These are phyloP conservation scores for Cladosporium colombiae DNA, from an alignment of 2,329 filamentous ascomycete genomes.

Conservation along the genomic window DNA sequence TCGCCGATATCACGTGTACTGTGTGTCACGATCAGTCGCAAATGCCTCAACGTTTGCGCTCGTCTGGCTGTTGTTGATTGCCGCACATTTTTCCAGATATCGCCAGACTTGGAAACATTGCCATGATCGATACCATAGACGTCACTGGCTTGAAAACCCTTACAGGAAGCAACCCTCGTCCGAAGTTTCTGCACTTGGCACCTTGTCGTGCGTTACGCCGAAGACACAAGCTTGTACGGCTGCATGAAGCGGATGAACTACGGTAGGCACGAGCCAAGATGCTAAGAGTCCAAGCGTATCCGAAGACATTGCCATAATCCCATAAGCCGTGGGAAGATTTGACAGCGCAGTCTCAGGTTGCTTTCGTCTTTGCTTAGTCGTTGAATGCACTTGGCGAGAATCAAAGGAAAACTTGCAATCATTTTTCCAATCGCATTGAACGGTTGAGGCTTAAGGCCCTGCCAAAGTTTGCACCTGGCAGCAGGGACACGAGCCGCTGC, in stretches of 20 bases:
- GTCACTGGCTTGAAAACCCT: conserved; percentile 12
- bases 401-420: neutral
- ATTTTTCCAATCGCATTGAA: neutral
- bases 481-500: conserved; percentile 12
- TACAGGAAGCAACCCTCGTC: neutral
- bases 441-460: neutral
- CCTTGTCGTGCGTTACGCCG: conserved; percentile 4
- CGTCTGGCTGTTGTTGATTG: neutral
- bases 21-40: neutral
- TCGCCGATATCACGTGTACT: conserved; percentile 15
- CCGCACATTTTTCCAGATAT: neutral
- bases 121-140: neutral
- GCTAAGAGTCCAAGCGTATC: conserved; percentile 2
- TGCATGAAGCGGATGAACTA: conserved; percentile 14
- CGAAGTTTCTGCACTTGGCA: conserved; percentile 18
- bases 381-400: neutral
- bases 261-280: conserved; percentile 17
- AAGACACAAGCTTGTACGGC: conserved; percentile 9
- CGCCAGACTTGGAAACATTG: neutral
- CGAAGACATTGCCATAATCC: neutral
- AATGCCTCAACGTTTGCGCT: conserved; percentile 2
- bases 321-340: conserved; percentile 13
- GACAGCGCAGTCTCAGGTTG: conserved; percentile 3
- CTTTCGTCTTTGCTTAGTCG: conserved; percentile 14
- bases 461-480: neutral